Base-by-base conservation (phyloP, 192 early-diverging fungal species). In the Ambispora gerdemannii region DNA sequence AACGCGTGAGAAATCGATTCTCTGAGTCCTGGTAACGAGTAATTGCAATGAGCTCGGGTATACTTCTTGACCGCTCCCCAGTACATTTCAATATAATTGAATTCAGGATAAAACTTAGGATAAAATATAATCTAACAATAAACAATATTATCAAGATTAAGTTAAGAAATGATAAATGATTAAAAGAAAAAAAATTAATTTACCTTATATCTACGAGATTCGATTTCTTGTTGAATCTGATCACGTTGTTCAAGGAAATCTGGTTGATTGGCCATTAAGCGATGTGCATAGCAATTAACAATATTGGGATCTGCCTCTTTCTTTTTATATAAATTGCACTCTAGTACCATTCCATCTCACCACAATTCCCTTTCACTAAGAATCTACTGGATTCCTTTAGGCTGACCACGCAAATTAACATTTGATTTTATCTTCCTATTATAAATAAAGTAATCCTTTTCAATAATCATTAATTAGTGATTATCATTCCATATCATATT, bases 51-150 rank as follows among this genome's bases (percentile, higher is more conserved):
- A 51, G 27, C 11, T 50, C 35, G 50, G 4, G 50, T 13, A 25
- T 67, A 50, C 19, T n/a, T 20, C n/a, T 67, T 47, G 19, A 36
- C 64, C 17, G 6, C 64, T 25, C 64, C 43, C 38, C 64, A 67
- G 30, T 25, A 50, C 19, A n/a, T n/a, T n/a, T 67, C 35, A 67
- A 67, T 67, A n/a, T 25, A 47, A 67, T 67, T 67, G 7, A 50
- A 50, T 25, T 67, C 35, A 67, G n/a, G 30, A 38, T 67, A n/a
- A 50, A 67, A 67, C 7, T 67, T 67, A 24, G 35, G 24, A 38
- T 67, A 67, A 19, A 67, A 47, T 17, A 67, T 51, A 47, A 50
- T 19, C 38, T 43, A 6, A 43, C 15, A 15, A 6, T 36, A 31
- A 31, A 32, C n/a, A n/a, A n/a, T n/a, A n/a, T n/a, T n/a, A n/a